A percentile compares a stretch with the other conserved stretches of the same genome.
Evolutionary conservation across 345 rosid genomes (phyloP).

Genomic region (Dimocarpus longan): DNA sequence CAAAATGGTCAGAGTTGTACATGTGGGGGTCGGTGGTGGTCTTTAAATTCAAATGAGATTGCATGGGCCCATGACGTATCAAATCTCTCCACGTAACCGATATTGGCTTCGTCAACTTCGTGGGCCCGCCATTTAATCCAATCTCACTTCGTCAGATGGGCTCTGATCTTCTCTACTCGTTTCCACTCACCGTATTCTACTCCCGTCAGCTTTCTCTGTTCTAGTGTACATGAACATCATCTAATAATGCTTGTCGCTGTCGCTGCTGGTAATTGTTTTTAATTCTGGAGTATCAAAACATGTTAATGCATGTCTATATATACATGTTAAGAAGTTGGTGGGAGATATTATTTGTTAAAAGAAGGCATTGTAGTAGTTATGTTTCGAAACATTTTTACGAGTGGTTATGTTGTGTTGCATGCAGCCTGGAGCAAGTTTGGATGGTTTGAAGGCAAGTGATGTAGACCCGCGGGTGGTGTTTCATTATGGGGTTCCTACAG

Average conservation of each 20-base stretch:
- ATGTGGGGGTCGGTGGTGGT: constrained; percentile 47
- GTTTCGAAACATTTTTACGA: background rate
- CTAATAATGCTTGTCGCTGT: no score
- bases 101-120: background rate
- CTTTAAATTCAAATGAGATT: constrained; percentile 3
- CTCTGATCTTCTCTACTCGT: background rate
- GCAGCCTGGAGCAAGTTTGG: constrained; percentile 69
- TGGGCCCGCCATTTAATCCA: constrained; percentile 21
- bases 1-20: constrained; percentile 6
- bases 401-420: constrained; percentile 6
- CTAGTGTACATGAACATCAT: no score
- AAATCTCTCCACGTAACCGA: background rate
- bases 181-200: background rate
- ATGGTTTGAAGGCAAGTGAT: constrained; percentile 65
- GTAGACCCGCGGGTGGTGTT: constrained; percentile 75
- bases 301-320: background rate
- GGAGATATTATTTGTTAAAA: no score
- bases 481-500: constrained; percentile 87
- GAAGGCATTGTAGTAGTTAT: no score
- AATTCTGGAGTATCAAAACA: background rate
- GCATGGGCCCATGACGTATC: background rate
- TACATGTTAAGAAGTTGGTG: no score
- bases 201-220: background rate
- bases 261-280: background rate
- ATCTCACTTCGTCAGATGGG: no score